Evolutionary conservation across 2,329 filamentous ascomycete species (phyloP).

Genomic region (Xylogone sp.): DNA sequence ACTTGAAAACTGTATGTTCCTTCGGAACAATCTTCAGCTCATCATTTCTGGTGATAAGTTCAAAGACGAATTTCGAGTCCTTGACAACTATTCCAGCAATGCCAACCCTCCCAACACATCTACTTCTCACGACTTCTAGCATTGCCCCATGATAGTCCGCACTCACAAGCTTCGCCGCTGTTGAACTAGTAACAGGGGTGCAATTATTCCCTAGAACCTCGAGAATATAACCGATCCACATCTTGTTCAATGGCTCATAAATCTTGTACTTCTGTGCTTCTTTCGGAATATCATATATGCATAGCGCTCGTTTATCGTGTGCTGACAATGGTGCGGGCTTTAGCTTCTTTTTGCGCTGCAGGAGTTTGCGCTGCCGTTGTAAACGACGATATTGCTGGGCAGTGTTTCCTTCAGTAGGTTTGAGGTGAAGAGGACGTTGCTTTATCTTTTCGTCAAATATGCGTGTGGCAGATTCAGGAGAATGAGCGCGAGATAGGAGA

Average conservation of each 20-base stretch:
- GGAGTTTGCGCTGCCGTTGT: constrained; percentile 30
- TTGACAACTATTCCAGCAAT: constrained; percentile 81
- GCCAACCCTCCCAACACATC: constrained; percentile 78
- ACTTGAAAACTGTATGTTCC: constrained; percentile 80
- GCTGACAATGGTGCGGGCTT: constrained; percentile 72
- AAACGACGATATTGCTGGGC: constrained; percentile 48
- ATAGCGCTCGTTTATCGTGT: constrained; percentile 68
- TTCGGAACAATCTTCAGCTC: constrained; percentile 80
- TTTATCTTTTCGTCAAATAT: constrained; percentile 82
- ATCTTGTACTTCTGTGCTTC: constrained; percentile 67
- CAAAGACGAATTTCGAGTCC: constrained; percentile 83
- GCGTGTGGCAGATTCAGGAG: constrained; percentile 62
- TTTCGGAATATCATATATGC: constrained; percentile 71
- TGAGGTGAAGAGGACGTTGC: constrained; percentile 75
- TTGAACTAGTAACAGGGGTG: constrained; percentile 23
- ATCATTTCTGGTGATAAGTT: constrained; percentile 72
- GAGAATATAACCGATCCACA: constrained; percentile 84
- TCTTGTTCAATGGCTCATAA: constrained; percentile 69
- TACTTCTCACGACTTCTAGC: constrained; percentile 77
- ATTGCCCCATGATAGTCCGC: constrained; percentile 90
- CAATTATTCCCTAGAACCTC: constrained; percentile 64
- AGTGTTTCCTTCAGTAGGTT: constrained; percentile 59
- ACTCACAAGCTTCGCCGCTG: constrained; percentile 72
- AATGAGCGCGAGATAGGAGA: constrained; percentile 76
- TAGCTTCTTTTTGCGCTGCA: constrained; percentile 36